Conservation (phyloP, 2,329 filamentous ascomycete genomes). For the Alternaria sp. region DNA sequence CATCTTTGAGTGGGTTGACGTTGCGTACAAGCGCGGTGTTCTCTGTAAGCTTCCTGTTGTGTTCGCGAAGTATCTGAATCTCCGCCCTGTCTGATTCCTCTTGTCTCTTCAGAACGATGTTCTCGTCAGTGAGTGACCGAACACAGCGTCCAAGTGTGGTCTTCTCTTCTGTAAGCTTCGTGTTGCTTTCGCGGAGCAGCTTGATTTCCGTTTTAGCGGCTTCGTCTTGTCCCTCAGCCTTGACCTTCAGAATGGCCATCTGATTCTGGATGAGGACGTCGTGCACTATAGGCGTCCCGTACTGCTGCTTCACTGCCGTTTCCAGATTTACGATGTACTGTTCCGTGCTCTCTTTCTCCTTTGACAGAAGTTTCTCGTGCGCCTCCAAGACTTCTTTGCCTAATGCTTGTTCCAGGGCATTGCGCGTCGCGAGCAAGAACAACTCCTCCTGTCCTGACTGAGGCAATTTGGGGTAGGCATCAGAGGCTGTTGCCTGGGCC, state of each 20-base stretch:
- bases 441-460: neutral
- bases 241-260: constrained; percentile 7
- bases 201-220: constrained; percentile 7
- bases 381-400: constrained; percentile 8
- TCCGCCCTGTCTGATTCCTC: neutral
- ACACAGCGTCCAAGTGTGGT: neutral
- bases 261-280: neutral
- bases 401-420: constrained; percentile 5
- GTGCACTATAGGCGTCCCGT: neutral
- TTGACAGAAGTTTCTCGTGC: neutral
- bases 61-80: constrained; percentile 1
- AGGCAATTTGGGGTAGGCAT: neutral
- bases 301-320: constrained; percentile 10
- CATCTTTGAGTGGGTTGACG: neutral
- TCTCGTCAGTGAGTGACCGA: neutral
- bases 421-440: constrained; percentile 8
- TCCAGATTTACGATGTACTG: constrained; percentile 10
- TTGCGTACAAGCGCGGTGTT: neutral
- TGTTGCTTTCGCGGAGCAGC: constrained; percentile 9
- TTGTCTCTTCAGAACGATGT: neutral
- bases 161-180: constrained; percentile 3
- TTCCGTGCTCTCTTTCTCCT: constrained; percentile 8
- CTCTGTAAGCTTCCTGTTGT: constrained; percentile 3
- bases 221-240: constrained; percentile 2
- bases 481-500: neutral